Percentiles rank a stretch among this genome's conserved stretches.
phyloP scores from a whole-genome alignment of 805 yeast species.

The Metschnikowia matae region DNA sequence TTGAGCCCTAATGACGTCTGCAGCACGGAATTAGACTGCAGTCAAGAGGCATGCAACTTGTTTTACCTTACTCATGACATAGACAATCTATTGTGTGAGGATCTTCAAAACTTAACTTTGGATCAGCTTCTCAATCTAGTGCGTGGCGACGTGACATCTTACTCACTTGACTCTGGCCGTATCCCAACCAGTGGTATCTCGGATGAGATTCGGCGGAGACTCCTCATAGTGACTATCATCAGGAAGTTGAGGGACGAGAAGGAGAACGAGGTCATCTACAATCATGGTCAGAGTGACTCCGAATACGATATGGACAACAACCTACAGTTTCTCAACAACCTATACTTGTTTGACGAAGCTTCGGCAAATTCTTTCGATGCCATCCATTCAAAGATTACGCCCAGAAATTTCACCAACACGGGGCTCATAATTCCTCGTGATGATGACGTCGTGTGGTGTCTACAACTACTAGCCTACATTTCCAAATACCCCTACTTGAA shows the following conservation, averaged over 20 bases:
- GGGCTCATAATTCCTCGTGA: constrained; percentile 86
- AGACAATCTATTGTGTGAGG: constrained; percentile 23
- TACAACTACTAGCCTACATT: constrained; percentile 87
- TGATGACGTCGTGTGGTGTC: constrained; percentile 91
- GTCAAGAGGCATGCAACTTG: background rate
- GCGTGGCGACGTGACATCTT: constrained; percentile 18
- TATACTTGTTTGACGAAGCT: constrained; percentile 35
- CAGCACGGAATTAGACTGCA: background rate
- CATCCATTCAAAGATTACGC: constrained; percentile 30
- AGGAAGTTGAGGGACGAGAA: constrained; percentile 37
- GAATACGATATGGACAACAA: constrained; percentile 42
- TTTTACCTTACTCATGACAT: background rate
- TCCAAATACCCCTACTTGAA: constrained; percentile 85
- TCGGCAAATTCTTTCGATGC: constrained; percentile 23
- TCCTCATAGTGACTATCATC: constrained; percentile 32
- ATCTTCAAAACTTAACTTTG: constrained; percentile 34
- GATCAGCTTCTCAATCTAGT: constrained; percentile 37
- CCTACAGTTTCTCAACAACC: constrained; percentile 37
- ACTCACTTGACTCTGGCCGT: constrained; percentile 3
- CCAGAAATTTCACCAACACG: constrained; percentile 41
- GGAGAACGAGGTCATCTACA: constrained; percentile 31
- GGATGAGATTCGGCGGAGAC: constrained; percentile 34
- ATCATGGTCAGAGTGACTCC: constrained; percentile 11
- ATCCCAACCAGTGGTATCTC: constrained; percentile 17
- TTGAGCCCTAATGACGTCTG: background rate